Evolutionary conservation across 2,329 filamentous ascomycete genomes (phyloP), one percentile per base, ranked within the genome.

Genomic region (Hortaea sp.): DNA sequence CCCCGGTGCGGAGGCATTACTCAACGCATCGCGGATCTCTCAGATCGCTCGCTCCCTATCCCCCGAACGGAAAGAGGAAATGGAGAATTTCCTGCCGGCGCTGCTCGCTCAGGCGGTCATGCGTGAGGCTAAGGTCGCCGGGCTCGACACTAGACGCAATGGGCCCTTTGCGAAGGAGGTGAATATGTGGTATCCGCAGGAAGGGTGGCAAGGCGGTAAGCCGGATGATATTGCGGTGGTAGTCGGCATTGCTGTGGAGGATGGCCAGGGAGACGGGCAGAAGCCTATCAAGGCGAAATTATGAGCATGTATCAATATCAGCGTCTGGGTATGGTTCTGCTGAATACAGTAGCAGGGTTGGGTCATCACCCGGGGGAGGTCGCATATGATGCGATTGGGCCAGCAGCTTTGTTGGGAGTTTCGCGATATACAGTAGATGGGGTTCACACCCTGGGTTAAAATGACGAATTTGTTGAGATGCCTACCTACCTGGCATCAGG

Each of bases 141-240:
- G 89, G 61, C 66, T 86, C 48, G 88, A 95, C 66, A 78, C 75
- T 42, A 87, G 84, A 59, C 71, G 86, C 44, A 86, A 97, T 63
- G 88, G 90, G 0, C 92, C 92, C 0, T 98, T 98, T 66, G 88
- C 92, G 37, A 95, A 87, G 66, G 88, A 95, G 65, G 88, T 95
- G 13, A 87, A 92, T 63, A 85, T 82, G 60, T 82, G 85, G 61
- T 94, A 86, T 57, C 90, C 92, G 0, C 74, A 82, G 34, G 90
- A 97, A 65, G 79, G 81, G 48, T 98, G 87, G 79, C 81, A 81
- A 48, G 92, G 92, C 48, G 92, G 92, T 44, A 98, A 98, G 67
- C 79, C 94, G 13, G 92, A 98, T 63, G 92, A 98, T 65, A 95
- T 98, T 49, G 90, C 88, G 59, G 88, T 88, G 4, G 73, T 98